phyloP scores from a whole-genome alignment of 2,329 filamentous ascomycete species.

The Fonsecaea pedrosoi region DNA sequence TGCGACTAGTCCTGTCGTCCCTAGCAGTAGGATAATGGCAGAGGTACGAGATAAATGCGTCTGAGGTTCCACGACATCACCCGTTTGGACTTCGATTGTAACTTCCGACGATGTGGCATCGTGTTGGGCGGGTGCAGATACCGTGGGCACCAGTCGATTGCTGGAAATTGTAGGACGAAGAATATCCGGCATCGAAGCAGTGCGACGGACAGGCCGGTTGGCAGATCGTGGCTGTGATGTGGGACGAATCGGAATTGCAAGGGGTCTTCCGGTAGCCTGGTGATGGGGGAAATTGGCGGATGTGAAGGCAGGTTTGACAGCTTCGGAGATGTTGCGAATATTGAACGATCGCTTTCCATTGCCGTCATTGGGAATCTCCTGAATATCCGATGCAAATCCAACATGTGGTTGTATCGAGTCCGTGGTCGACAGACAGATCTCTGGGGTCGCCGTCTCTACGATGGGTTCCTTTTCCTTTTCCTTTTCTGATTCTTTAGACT shows the following conservation, averaged over 20 bases:
- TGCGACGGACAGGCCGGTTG: slow-evolving; percentile 61
- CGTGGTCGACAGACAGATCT: slow-evolving; percentile 15
- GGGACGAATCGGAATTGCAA: slow-evolving; percentile 36
- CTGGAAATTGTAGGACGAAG: slow-evolving; percentile 54
- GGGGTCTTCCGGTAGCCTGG: slow-evolving; percentile 33
- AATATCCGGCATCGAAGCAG: slow-evolving; percentile 75
- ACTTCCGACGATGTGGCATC: slow-evolving; percentile 43
- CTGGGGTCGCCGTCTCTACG: slow-evolving; percentile 15
- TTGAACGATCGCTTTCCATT: slow-evolving; percentile 58
- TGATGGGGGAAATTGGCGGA: slow-evolving; percentile 39
- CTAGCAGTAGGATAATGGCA: slow-evolving; percentile 67
- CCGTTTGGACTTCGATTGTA: slow-evolving; percentile 40
- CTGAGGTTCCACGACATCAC: slow-evolving; percentile 42
- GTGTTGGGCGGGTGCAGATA: slow-evolving; percentile 57
- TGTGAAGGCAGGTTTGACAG: slow-evolving; percentile 52
- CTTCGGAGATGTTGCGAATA: slow-evolving; percentile 66
- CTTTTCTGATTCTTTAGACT: slow-evolving; percentile 41
- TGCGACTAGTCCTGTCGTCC: slow-evolving; percentile 70
- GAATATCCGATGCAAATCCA: slow-evolving; percentile 61
- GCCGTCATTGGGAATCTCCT: slow-evolving; percentile 42
- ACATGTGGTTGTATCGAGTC: slow-evolving; percentile 52
- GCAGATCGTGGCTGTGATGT: slow-evolving; percentile 49
- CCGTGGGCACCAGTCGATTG: slow-evolving; percentile 13
- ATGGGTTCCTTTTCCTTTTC: slow-evolving; percentile 45
- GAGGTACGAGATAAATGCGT: slow-evolving; percentile 48